Percentiles rank a stretch among this genome's conserved stretches.
phyloP scores from a whole-genome alignment of 2,329 filamentous ascomycete genomes.

The Byssothecium circinans region DNA sequence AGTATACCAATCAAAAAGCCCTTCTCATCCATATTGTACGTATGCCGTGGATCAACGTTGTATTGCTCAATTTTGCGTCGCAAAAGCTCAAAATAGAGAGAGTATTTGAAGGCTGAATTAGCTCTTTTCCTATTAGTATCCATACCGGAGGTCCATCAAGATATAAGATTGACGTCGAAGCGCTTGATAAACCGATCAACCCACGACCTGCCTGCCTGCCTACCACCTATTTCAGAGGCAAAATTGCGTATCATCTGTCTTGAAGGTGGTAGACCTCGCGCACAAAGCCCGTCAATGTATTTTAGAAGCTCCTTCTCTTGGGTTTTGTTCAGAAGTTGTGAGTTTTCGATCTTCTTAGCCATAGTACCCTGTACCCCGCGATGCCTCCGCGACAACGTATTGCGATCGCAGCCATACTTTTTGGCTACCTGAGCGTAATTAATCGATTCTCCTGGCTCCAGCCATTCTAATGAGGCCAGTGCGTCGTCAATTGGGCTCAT shows the following conservation, averaged over 20 bases:
- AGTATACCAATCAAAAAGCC: conserved; percentile 1
- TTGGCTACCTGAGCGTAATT: conserved; percentile 1
- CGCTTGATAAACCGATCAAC: background rate
- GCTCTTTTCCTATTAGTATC: conserved; percentile 19
- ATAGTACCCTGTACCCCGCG: background rate
- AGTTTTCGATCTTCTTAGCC: background rate
- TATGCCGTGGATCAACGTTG: conserved; percentile 1
- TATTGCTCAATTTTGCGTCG: conserved; percentile 5
- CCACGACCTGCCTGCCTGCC: background rate
- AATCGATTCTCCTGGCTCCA: background rate
- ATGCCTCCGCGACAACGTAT: conserved; percentile 2
- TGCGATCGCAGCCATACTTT: conserved; percentile 1
- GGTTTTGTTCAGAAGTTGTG: conserved; percentile 3
- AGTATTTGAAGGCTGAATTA: conserved; percentile 20
- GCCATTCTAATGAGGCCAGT: conserved; percentile 1
- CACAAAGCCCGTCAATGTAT: background rate
- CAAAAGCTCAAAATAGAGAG: conserved; percentile 17
- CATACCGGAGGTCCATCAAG: conserved; percentile 15
- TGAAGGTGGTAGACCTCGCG: background rate
- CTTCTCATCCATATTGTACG: conserved; percentile 12
- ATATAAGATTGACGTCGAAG: conserved; percentile 8
- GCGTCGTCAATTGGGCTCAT: conserved; percentile 4
- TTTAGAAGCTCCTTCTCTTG: background rate
- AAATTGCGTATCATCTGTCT: background rate
- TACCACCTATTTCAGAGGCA: background rate